A percentile compares a stretch with the other conserved stretches of the same genome.
These are phyloP conservation scores for Cyberlindnera nakhonratchasimensis DNA, from an alignment of 805 yeast species.

Conservation along the genomic window DNA sequence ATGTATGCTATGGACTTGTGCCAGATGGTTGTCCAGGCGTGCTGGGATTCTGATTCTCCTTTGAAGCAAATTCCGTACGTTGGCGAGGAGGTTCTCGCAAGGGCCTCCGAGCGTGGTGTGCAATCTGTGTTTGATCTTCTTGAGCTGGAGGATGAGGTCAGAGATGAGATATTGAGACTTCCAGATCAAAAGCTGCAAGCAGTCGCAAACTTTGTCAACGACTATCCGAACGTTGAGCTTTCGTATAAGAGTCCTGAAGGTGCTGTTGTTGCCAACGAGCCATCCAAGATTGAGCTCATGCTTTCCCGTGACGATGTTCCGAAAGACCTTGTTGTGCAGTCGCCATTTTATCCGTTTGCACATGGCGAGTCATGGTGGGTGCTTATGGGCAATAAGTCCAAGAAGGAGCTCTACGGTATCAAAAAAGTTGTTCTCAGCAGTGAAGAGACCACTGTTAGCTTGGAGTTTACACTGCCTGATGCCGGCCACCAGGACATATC, in stretches of 20 bases:
- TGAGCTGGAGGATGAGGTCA: slow-evolving; percentile 65
- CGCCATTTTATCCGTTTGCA: slow-evolving; percentile 54
- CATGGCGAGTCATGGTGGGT: slow-evolving; percentile 86
- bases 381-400: slow-evolving; percentile 64
- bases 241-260: slow-evolving; percentile 43
- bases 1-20: slow-evolving; percentile 80
- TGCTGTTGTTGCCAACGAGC: slow-evolving; percentile 45
- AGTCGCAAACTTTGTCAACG: slow-evolving; percentile 87
- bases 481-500: slow-evolving; percentile 61
- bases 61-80: slow-evolving; percentile 80
- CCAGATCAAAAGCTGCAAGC: slow-evolving; percentile 47
- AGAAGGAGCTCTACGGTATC: slow-evolving; percentile 66
- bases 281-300: slow-evolving; percentile 43
- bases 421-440: slow-evolving; percentile 56
- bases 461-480: slow-evolving; percentile 56
- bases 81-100: slow-evolving; percentile 43
- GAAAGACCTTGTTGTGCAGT: slow-evolving; percentile 56
- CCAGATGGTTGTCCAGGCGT: slow-evolving; percentile 84
- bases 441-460: slow-evolving; percentile 47
- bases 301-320: slow-evolving; percentile 76
- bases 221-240: slow-evolving; percentile 81
- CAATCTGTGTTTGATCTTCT: slow-evolving; percentile 79
- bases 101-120: slow-evolving; percentile 54
- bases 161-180: slow-evolving; percentile 59
- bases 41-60: slow-evolving; percentile 78